phyloP scores from a whole-genome alignment of 2,329 filamentous ascomycete genomes.

The Myotisia sp. region DNA sequence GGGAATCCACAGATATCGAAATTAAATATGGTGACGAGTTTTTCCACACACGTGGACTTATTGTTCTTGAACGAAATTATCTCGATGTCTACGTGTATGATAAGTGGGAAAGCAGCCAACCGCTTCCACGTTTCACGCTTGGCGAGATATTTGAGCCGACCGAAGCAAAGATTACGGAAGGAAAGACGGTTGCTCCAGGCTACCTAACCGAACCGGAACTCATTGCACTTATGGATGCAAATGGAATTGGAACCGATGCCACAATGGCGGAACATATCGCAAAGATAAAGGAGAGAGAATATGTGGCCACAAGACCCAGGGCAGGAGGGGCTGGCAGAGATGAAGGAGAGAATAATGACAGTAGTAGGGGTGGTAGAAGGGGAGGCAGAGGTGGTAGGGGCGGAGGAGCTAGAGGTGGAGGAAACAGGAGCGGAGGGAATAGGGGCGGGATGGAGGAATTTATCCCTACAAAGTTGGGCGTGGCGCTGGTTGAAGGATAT shows the following conservation, averaged over 20 bases:
- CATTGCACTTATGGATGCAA: constrained; percentile 93
- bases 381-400: too few relatives aligned
- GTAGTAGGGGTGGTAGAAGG: constrained; percentile 33
- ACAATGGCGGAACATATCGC: constrained; percentile 98
- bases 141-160: constrained; percentile 77
- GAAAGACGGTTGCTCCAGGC: constrained; percentile 70
- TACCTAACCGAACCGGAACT: constrained; percentile 93
- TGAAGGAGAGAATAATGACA: constrained; percentile 18
- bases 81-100: constrained; percentile 93
- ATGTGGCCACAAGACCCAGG: constrained; percentile 54
- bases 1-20: constrained; percentile 70
- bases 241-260: constrained; percentile 94
- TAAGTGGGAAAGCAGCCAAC: constrained; percentile 79
- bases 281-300: constrained; percentile 82
- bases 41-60: constrained; percentile 70
- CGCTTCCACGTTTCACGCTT: constrained; percentile 62
- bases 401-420: constrained; percentile 15
- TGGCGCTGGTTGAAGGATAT: constrained; percentile 86
- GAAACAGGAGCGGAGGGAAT: constrained; percentile 20
- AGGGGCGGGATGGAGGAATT: constrained; percentile 58
- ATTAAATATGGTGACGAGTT: constrained; percentile 69
- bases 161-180: constrained; percentile 77
- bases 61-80: constrained; percentile 80
- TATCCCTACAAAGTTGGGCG: constrained; percentile 78
- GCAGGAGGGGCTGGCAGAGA: constrained; percentile 20